A percentile compares a stretch with the other conserved stretches of the same genome.
These are phyloP conservation scores for Lathyrus aphaca DNA, from an alignment of 306 rosid genomes.

Conservation along the genomic window DNA sequence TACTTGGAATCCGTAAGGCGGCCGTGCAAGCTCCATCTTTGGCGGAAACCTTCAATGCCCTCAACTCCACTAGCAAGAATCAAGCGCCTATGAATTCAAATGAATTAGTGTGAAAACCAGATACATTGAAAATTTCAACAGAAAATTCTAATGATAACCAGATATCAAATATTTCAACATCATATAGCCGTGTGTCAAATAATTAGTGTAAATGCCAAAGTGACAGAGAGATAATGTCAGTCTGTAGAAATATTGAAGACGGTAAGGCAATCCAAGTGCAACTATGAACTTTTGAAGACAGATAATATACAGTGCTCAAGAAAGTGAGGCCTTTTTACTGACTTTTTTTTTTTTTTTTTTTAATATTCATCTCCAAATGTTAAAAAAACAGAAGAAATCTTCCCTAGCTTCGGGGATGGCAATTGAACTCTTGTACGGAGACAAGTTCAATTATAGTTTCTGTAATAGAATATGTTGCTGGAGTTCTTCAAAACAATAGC, in stretches of 20 bases:
- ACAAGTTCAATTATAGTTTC: conserved; percentile 7
- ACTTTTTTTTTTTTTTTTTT: no score
- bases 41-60: conserved; percentile 89
- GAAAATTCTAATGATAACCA: conserved; percentile 10
- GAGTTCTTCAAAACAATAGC: conserved; percentile 18
- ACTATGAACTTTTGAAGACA: conserved; percentile 1
- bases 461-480: conserved; percentile 1
- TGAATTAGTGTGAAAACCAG: conserved; percentile 8
- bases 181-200: conserved; percentile 1
- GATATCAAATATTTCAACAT: neutral
- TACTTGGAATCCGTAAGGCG: conserved; percentile 87
- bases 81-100: conserved; percentile 62
- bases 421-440: neutral
- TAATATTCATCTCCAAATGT: no score
- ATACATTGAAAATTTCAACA: neutral
- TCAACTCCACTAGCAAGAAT: conserved; percentile 93
- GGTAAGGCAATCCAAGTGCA: conserved; percentile 11
- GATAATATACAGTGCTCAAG: conserved; percentile 5
- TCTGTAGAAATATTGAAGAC: conserved; percentile 18
- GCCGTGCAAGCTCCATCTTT: conserved; percentile 94
- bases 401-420: conserved; percentile 4
- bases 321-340: conserved; percentile 9
- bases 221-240: conserved; percentile 11
- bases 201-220: conserved; percentile 6
- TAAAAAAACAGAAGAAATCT: conserved; percentile 5